These are phyloP conservation scores for Boletus rubescentipes DNA, from an alignment of 768 basidiomycete species.

Conservation along the genomic window DNA sequence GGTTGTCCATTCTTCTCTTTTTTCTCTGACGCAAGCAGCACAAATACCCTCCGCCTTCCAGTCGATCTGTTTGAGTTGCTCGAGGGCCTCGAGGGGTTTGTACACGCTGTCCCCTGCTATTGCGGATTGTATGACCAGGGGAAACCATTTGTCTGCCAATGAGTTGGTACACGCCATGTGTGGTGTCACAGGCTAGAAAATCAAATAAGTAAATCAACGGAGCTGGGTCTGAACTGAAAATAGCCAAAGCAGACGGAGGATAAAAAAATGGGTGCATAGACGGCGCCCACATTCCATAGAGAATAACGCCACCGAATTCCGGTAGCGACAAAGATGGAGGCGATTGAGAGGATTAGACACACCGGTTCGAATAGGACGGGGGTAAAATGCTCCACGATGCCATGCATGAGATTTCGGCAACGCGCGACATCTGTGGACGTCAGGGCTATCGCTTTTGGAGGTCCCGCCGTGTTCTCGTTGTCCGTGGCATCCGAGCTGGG, in stretches of 20 bases:
- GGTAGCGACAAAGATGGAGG: neutral
- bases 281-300: neutral
- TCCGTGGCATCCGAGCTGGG: slow-evolving; percentile 29
- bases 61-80: slow-evolving; percentile 53
- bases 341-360: slow-evolving; percentile 9
- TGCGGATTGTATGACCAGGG: slow-evolving; percentile 65
- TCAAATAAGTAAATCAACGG: neutral
- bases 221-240: neutral
- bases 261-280: neutral
- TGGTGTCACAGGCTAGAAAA: slow-evolving; percentile 45
- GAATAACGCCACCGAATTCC: neutral
- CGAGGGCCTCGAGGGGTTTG: slow-evolving; percentile 70
- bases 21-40: slow-evolving; percentile 53
- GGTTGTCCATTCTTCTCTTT: slow-evolving; percentile 62
- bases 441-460: slow-evolving; percentile 18
- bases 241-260: too few species aligned
- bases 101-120: slow-evolving; percentile 61
- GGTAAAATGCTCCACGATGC: slow-evolving; percentile 65
- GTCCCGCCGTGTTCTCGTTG: neutral
- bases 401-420: slow-evolving; percentile 50
- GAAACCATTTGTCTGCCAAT: slow-evolving; percentile 72
- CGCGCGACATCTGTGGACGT: slow-evolving; percentile 35
- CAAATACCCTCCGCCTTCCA: slow-evolving; percentile 65
- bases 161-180: slow-evolving; percentile 77
- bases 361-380: slow-evolving; percentile 70